Evolutionary conservation across 306 rosid species (phyloP).

Genomic region (Malus domestica): ASM211411v1 NC_041804.1:8383001-8383500

Average conservation of each 20-base stretch:
- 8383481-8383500: slow-evolving; percentile 92
- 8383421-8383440: slow-evolving; percentile 86
- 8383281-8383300: slow-evolving; percentile 94
- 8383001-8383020: slow-evolving; percentile 78
- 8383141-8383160: slow-evolving; percentile 8
- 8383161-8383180: background rate
- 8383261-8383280: slow-evolving; percentile 81
- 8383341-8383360: slow-evolving; percentile 4
- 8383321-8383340: background rate
- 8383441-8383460: slow-evolving; percentile 74
- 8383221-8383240: slow-evolving; percentile 73
- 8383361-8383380: background rate
- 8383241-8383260: slow-evolving; percentile 93
- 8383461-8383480: slow-evolving; percentile 83
- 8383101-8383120: slow-evolving; percentile 73
- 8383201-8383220: slow-evolving; percentile 75
- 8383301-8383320: slow-evolving; percentile 60
- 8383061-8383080: slow-evolving; percentile 89
- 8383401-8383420: slow-evolving; percentile 96
- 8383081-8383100: slow-evolving; percentile 96
- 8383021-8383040: slow-evolving; percentile 86
- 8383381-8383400: slow-evolving; percentile 2
- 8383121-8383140: too few species aligned
- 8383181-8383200: slow-evolving; percentile 1
- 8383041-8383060: slow-evolving; percentile 79